Conservation (phyloP, 108 stramenopile genomes). For the Pseudonitzschia multistriata region DNA sequence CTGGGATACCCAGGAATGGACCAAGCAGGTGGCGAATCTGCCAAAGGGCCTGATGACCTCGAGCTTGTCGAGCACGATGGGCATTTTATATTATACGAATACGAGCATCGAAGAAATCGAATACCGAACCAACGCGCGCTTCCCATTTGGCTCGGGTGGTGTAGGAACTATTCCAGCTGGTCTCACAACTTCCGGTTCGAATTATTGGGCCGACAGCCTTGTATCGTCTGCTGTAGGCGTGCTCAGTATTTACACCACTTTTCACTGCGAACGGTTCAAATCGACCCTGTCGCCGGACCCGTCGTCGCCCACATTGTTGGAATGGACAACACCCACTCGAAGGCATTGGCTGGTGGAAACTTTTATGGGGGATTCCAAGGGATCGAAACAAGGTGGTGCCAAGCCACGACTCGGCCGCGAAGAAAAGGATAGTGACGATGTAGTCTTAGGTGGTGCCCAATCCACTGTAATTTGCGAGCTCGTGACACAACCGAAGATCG, state of each 20-base stretch:
- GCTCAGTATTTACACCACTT: conserved; percentile 54
- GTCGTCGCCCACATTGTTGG: conserved; percentile 20
- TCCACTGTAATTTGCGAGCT: conserved; percentile 68
- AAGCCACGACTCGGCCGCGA: background rate
- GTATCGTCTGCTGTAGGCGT: conserved; percentile 41
- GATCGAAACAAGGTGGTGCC: conserved; percentile 21
- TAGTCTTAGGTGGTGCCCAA: conserved; percentile 46
- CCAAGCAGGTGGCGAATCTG: background rate
- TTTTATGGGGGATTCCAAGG: conserved; percentile 50
- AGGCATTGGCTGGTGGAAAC: conserved; percentile 76
- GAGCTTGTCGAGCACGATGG: conserved; percentile 10
- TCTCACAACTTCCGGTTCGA: conserved; percentile 54
- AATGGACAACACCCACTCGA: conserved; percentile 52
- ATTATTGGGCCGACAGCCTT: conserved; percentile 37
- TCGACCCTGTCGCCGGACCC: background rate
- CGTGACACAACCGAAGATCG: conserved; percentile 43
- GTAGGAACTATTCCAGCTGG: conserved; percentile 41
- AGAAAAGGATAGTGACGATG: conserved; percentile 19
- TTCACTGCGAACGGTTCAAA: conserved; percentile 50
- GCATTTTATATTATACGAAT: conserved; percentile 31
- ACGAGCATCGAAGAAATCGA: conserved; percentile 23
- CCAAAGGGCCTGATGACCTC: conserved; percentile 26
- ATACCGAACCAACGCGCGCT: conserved; percentile 20
- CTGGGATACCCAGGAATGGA: conserved; percentile 34
- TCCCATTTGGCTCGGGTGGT: background rate